Percentiles rank a stretch among this genome's conserved stretches.
These are phyloP conservation scores for Chytriomyces sp. DNA, from an alignment of 192 early-diverging fungal species.

Conservation along the genomic window DNA sequence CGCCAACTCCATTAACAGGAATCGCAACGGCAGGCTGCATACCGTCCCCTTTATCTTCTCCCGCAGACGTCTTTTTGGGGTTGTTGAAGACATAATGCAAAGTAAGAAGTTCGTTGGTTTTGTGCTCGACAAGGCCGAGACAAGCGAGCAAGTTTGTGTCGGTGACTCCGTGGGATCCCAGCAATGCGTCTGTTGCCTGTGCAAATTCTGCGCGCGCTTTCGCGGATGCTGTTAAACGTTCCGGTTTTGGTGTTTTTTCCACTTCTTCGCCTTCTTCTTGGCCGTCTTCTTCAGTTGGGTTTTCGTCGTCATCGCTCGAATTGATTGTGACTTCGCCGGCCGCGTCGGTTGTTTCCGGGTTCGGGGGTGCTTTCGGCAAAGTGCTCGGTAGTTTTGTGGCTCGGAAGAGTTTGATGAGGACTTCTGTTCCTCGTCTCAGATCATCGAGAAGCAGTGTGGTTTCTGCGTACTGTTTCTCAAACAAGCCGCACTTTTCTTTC, in stretches of 20 bases:
- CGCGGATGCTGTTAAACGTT: slow-evolving; percentile 10
- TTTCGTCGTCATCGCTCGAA: background rate
- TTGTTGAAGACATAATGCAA: slow-evolving; percentile 56
- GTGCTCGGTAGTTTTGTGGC: slow-evolving; percentile 15
- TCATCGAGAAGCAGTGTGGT: slow-evolving; percentile 42
- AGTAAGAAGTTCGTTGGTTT: slow-evolving; percentile 60
- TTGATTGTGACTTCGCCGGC: slow-evolving; percentile 1
- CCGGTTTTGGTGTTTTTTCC: background rate
- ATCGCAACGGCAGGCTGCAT: slow-evolving; percentile 37
- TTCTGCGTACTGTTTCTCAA: slow-evolving; percentile 53
- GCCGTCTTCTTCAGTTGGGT: background rate
- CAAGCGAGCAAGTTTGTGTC: slow-evolving; percentile 55
- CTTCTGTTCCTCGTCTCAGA: slow-evolving; percentile 47
- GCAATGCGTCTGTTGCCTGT: slow-evolving; percentile 32
- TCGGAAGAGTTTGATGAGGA: slow-evolving; percentile 45
- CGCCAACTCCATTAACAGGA: slow-evolving; percentile 45
- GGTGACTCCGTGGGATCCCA: slow-evolving; percentile 45
- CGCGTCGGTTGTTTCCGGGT: background rate
- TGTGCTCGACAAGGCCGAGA: slow-evolving; percentile 59
- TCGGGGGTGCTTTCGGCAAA: slow-evolving; percentile 14
- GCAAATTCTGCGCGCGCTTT: slow-evolving; percentile 38
- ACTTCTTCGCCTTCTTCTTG: slow-evolving; percentile 11
- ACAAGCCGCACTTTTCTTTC: slow-evolving; percentile 38
- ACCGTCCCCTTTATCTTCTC: slow-evolving; percentile 36
- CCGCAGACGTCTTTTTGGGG: slow-evolving; percentile 51